These are phyloP conservation scores for Fusarium irregulare DNA, from an alignment of 2,329 filamentous ascomycete genomes.

Conservation along the genomic window DNA sequence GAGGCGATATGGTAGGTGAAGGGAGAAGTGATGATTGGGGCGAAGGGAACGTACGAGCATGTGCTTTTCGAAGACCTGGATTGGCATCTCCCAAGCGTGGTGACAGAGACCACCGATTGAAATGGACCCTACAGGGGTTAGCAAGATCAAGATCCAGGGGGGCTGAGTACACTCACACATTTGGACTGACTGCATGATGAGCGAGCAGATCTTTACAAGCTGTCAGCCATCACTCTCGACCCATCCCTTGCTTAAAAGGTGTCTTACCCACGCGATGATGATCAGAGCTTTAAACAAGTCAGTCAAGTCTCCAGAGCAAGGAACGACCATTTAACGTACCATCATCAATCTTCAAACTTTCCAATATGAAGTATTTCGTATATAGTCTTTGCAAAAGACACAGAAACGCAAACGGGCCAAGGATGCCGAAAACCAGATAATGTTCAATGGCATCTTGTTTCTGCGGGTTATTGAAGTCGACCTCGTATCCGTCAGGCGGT, in stretches of 20 bases:
- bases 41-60: slow-evolving; percentile 17
- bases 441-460: slow-evolving; percentile 37
- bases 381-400: slow-evolving; percentile 46
- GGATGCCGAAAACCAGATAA: slow-evolving; percentile 43
- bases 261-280: slow-evolving; percentile 25
- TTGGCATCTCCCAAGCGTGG: slow-evolving; percentile 46
- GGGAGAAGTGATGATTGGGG: not conserved
- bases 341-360: slow-evolving; percentile 31
- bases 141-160: fast-evolving
- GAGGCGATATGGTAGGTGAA: not conserved
- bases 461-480: slow-evolving; percentile 48
- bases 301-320: fast-evolving
- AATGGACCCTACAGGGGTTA: slow-evolving; percentile 37
- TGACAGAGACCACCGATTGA: slow-evolving; percentile 44
- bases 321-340: slow-evolving; percentile 3
- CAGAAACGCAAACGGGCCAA: slow-evolving; percentile 29
- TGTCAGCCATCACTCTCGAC: not conserved
- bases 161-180: slow-evolving; percentile 19
- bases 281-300: slow-evolving; percentile 14
- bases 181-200: slow-evolving; percentile 43
- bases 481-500: slow-evolving; percentile 46
- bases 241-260: fast-evolving
- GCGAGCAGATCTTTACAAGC: slow-evolving; percentile 22
- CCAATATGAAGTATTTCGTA: slow-evolving; percentile 42
- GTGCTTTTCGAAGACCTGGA: slow-evolving; percentile 36